Base-by-base conservation (phyloP, 257 asterid genomes). In the Solanum sejunctum region DNA sequence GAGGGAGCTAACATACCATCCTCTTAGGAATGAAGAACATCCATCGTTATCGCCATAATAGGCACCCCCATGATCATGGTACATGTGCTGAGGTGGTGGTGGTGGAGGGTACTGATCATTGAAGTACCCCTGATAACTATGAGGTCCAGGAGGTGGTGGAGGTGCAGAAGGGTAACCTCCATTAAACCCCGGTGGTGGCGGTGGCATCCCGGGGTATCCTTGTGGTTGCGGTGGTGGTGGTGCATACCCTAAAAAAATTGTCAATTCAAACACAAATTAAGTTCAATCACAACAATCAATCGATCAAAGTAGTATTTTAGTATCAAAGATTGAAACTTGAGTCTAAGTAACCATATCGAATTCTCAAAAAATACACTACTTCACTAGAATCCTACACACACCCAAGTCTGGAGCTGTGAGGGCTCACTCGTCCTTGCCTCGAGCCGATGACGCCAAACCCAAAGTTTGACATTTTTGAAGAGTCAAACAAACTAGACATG, bases 41-140 rank as follows among this genome's bases (percentile, higher is more conserved):
- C 84, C 63, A 61, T 20, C 10, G 61, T 49, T 60, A 23, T 75
- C 7, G 4, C 36, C 56, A 77, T 82, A 51, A 10, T 69, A 82
- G 86, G 47, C 61, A 15, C 79, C 86, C 61, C 87, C 64, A 83
- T 85, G 86, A 0, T 80, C 90, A 75, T 87, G 91, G 12, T 85
- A 54, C 10, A 7, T 77, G 79, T 90, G 91, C 21, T 87, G 84
- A 15, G 87, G 88, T 41, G 89, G 91, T 39, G 89, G 91, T 9
- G 89, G 92, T 23, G 91, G 88, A 3, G 87, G 89, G 83, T 81
- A 84, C 6, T 85, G 86, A 60, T 84, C 82, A 67, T 79, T 75
- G 70, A 90, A 90, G 86, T 90, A 90, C 9, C 91, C 89, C 54
- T 90, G 92, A 43, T 90, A 90, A 71, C 89, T 81, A 1, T 86